These are phyloP conservation scores for Platanthera zijinensis DNA, from an alignment of 106 monocot species.

Conservation along the genomic window DNA sequence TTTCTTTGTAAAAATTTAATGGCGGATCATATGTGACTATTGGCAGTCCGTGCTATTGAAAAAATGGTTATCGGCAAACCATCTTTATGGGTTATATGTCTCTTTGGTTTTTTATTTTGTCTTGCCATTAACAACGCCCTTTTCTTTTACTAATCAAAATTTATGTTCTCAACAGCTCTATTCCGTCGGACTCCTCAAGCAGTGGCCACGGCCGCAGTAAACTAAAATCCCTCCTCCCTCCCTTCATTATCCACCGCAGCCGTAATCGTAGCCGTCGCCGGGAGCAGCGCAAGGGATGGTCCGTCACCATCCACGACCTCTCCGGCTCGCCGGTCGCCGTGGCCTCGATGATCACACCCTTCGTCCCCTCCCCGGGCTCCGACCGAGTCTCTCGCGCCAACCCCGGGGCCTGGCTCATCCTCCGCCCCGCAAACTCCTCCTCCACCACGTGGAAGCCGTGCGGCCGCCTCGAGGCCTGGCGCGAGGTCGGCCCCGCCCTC, in stretches of 20 bases:
- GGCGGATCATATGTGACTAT: no score
- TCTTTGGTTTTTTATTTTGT: not conserved
- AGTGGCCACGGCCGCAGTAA: not conserved
- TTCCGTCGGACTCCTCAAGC: constrained; percentile 18
- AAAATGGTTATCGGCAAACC: no score
- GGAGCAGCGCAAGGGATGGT: constrained; percentile 82
- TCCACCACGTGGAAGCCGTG: constrained; percentile 61
- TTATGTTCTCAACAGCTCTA: not conserved
- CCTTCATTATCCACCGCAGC: constrained; percentile 11
- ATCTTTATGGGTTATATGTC: no score
- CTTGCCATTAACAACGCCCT: not conserved
- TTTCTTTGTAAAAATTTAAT: no score
- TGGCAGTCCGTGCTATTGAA: no score
- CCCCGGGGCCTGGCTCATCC: constrained; percentile 88
- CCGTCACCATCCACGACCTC: constrained; percentile 89
- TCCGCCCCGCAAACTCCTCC: constrained; percentile 29
- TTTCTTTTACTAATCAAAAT: not conserved
- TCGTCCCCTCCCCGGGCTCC: constrained; percentile 72
- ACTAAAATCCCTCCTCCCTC: constrained; percentile 16
- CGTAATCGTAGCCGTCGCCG: constrained; percentile 1
- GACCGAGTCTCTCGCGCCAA: constrained; percentile 68
- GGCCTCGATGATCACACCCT: constrained; percentile 85
- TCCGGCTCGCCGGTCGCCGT: constrained; percentile 76
- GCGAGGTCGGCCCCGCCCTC: constrained; percentile 50
- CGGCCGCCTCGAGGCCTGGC: constrained; percentile 84